Evolutionary conservation across 2,329 filamentous ascomycete genomes (phyloP), one percentile per base, ranked within the genome.

Genomic region (Arthrobotrys pseudoclavata): DNA sequence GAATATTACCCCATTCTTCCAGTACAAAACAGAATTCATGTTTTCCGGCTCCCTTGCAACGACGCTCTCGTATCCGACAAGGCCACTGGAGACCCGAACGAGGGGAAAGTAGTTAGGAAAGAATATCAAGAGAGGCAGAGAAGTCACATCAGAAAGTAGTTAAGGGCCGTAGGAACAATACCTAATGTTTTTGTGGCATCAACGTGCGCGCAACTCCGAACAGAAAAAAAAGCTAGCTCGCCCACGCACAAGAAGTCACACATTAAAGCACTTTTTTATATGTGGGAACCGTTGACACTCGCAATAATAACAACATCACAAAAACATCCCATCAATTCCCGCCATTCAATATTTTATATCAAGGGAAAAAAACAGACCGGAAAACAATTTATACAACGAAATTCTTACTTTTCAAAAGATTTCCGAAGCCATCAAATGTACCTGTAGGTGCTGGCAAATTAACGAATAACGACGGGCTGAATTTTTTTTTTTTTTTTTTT

Each of bases 1-100:
- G 72, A 76, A 70, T 29, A 70, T 70, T 76, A 67, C 72, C 72
- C 72, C 72, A 76, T 76, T 70, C 72, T 76, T 76, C 72, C 66
- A 76, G 40, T 29, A 26, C 69, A 34, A 72, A 61, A 61, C 52
- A 69, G 40, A 64, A 64, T 52, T 55, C 26, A 52, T 69, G 55
- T 52, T 70, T 60, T 52, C 42, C 72, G 18, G 61, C 31, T 60
- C 66, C 66, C 42, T 76, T 76, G 66, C 42, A 69, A 67, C 31
- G 61, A 42, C 40, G 34, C 72, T 69, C 72, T 70, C 45, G 24
- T 24, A 10, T 57, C 26, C 53, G 22, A 61, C 47, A 37, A 20
- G 29, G 42, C 67, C 24, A 61, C 71, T 61, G 18, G 29, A n/a
- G 24, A 76, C 47, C 71, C 70, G 63, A 76, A 57, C 18, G 29